phyloP scores from a whole-genome alignment of 345 rosid species.

The Hibiscus trionum region DNA sequence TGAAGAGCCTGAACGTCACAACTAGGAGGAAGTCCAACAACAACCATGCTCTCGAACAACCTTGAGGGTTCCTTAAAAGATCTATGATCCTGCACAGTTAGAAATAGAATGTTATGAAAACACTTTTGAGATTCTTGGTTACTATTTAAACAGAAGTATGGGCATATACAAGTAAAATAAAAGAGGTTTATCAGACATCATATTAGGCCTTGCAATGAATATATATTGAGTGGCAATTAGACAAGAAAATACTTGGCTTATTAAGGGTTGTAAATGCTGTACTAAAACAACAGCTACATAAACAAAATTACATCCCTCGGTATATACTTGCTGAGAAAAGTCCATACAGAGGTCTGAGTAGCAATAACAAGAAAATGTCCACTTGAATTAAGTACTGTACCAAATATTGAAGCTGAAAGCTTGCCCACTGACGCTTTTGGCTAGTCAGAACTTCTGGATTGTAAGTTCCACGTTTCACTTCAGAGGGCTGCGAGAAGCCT shows the following conservation, averaged over 20 bases:
- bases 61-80: conserved; percentile 72
- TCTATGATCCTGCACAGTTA: conserved; percentile 66
- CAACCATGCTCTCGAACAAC: conserved; percentile 90
- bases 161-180: neutral
- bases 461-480: conserved; percentile 43
- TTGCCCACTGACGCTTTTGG: conserved; percentile 97
- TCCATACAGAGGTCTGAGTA: neutral
- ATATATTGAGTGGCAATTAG: neutral
- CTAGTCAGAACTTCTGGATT: conserved; percentile 93
- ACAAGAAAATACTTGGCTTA: neutral
- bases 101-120: conserved; percentile 4
- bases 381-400: conserved; percentile 34
- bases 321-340: neutral
- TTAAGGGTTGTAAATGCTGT: neutral
- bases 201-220: neutral
- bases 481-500: conserved; percentile 60
- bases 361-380: neutral
- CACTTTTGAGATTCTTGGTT: neutral
- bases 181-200: neutral
- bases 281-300: neutral
- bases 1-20: conserved; percentile 77
- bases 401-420: conserved; percentile 75
- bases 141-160: neutral
- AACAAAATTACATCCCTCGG: neutral
- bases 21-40: conserved; percentile 88